phyloP scores from a whole-genome alignment of 1,284 basidiomycete species.

The Exobasidium rhododendri region DNA sequence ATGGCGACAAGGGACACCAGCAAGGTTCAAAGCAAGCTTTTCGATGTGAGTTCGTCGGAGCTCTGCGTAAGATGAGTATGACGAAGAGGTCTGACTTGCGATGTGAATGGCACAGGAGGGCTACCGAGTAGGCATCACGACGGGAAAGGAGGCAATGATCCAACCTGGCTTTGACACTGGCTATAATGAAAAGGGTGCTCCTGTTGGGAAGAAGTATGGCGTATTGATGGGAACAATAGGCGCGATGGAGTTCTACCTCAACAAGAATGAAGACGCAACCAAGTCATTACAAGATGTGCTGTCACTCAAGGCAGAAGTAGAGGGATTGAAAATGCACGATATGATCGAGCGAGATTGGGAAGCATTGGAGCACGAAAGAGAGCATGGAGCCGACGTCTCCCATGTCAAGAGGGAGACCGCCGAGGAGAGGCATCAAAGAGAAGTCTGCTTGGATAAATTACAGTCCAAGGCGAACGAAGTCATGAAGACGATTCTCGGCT shows the following conservation, averaged over 20 bases:
- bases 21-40: constrained; percentile 31
- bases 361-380: constrained; percentile 33
- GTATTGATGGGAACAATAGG: constrained; percentile 63
- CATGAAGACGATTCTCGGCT: too few species aligned
- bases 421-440: neutral
- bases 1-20: constrained; percentile 34
- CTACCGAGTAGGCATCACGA: constrained; percentile 80
- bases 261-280: neutral
- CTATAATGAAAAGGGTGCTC: constrained; percentile 69
- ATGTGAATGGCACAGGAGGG: constrained; percentile 62
- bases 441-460: neutral
- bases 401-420: neutral
- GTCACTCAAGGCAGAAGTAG: constrained; percentile 5
- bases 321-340: constrained; percentile 16
- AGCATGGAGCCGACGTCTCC: constrained; percentile 22
- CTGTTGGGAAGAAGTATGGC: constrained; percentile 71
- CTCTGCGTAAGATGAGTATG: neutral
- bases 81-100: neutral
- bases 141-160: constrained; percentile 73
- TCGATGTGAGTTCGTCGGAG: constrained; percentile 44
- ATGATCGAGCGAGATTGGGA: constrained; percentile 33
- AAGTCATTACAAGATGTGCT: neutral
- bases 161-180: constrained; percentile 78
- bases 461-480: neutral
- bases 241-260: neutral